Conservation (phyloP, 1,139 yeast genomes). For the Blastobotrys arbuscula region DNA sequence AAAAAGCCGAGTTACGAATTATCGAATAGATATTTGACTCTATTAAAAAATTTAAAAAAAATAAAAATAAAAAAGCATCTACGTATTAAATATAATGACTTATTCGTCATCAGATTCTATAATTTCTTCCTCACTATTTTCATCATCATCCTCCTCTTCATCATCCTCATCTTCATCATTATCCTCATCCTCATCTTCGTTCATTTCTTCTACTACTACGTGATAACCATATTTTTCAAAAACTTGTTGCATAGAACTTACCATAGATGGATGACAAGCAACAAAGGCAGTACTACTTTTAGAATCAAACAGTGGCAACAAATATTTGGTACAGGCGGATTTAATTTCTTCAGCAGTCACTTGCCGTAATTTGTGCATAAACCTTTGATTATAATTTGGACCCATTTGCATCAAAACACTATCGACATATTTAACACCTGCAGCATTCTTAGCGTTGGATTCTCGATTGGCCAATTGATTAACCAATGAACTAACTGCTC, state of each 20-base stretch:
- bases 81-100: background rate
- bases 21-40: slow-evolving; percentile 20
- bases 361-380: slow-evolving; percentile 26
- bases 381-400: slow-evolving; percentile 48
- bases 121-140: slow-evolving; percentile 5
- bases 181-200: slow-evolving; percentile 32
- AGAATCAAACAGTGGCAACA: slow-evolving; percentile 48
- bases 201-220: slow-evolving; percentile 47
- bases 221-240: slow-evolving; percentile 54
- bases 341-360: slow-evolving; percentile 57
- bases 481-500: slow-evolving; percentile 71
- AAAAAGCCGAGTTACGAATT: slow-evolving; percentile 17
- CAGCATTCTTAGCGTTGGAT: slow-evolving; percentile 52
- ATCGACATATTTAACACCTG: slow-evolving; percentile 60
- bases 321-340: slow-evolving; percentile 49
- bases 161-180: slow-evolving; percentile 24
- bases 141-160: slow-evolving; percentile 15
- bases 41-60: background rate
- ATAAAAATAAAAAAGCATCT: background rate
- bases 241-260: slow-evolving; percentile 43
- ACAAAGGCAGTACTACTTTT: slow-evolving; percentile 55
- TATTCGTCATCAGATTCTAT: slow-evolving; percentile 3
- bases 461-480: slow-evolving; percentile 64
- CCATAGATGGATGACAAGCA: slow-evolving; percentile 67
- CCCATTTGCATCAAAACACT: slow-evolving; percentile 65